Evolutionary conservation across 2,329 filamentous ascomycete genomes (phyloP).

Genomic region (Fusarium globosum): DNA sequence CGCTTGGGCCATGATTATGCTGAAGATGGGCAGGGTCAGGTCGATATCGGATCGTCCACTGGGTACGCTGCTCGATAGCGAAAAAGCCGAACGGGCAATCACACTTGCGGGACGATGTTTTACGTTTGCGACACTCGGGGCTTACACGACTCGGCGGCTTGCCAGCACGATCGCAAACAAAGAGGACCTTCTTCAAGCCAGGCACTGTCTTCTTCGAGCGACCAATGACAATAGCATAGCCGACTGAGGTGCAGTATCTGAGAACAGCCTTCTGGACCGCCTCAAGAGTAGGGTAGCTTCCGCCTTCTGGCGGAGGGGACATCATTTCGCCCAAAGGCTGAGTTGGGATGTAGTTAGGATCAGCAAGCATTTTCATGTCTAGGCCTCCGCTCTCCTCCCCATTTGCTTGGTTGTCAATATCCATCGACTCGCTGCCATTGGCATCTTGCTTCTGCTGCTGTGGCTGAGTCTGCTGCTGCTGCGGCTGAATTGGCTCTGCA

Average conservation of each 20-base stretch:
- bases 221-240: slow-evolving; percentile 75
- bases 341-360: slow-evolving; percentile 62
- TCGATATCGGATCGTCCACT: slow-evolving; percentile 74
- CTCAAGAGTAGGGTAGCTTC: slow-evolving; percentile 72
- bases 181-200: slow-evolving; percentile 74
- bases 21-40: slow-evolving; percentile 67
- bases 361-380: slow-evolving; percentile 61
- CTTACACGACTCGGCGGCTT: slow-evolving; percentile 71
- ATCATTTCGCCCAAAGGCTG: slow-evolving; percentile 69
- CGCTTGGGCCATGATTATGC: slow-evolving; percentile 74
- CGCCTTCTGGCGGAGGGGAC: slow-evolving; percentile 72
- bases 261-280: slow-evolving; percentile 73
- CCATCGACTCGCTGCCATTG: slow-evolving; percentile 62
- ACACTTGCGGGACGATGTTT: slow-evolving; percentile 75
- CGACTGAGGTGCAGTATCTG: slow-evolving; percentile 73
- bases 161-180: slow-evolving; percentile 74
- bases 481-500: slow-evolving; percentile 43
- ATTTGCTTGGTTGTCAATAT: slow-evolving; percentile 63
- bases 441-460: slow-evolving; percentile 54
- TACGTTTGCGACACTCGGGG: slow-evolving; percentile 72
- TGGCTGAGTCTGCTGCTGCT: slow-evolving; percentile 51
- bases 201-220: slow-evolving; percentile 75
- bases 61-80: slow-evolving; percentile 73
- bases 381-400: slow-evolving; percentile 58
- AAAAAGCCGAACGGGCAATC: slow-evolving; percentile 78